These are phyloP conservation scores for Rhodomyrtus tomentosa DNA, from an alignment of 345 rosid genomes.

Conservation along the genomic window DNA sequence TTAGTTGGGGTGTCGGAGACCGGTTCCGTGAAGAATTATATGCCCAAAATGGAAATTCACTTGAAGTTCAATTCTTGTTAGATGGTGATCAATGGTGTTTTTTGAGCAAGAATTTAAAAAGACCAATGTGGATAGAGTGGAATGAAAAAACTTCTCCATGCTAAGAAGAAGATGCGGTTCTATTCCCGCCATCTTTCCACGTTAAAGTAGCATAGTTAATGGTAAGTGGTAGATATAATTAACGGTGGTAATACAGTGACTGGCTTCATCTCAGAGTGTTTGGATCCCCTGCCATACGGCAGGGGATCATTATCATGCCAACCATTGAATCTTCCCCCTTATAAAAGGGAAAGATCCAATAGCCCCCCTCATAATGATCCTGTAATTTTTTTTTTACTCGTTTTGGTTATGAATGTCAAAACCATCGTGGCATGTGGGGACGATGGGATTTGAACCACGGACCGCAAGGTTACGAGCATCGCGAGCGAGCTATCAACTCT, in stretches of 20 bases:
- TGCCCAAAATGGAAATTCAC: no score
- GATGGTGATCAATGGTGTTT: background rate
- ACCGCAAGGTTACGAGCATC: background rate
- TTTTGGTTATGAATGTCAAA: background rate
- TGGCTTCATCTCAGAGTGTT: background rate
- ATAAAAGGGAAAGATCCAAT: no score
- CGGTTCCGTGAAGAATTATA: background rate
- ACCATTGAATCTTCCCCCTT: no score
- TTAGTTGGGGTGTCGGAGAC: background rate
- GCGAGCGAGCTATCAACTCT: no score
- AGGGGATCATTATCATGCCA: no score
- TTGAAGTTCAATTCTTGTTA: fast-evolving
- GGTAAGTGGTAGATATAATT: background rate
- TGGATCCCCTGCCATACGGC: no score
- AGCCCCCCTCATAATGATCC: no score
- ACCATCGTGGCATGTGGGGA: background rate
- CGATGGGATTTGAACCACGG: background rate
- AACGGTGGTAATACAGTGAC: background rate
- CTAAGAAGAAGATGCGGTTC: background rate
- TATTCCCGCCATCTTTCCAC: background rate
- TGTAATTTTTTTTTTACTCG: no score
- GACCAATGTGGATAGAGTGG: background rate
- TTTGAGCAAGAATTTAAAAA: background rate
- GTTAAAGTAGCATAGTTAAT: background rate
- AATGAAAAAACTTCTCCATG: background rate